Conservation (phyloP, 192 early-diverging fungal genomes). For the Podila epicladia region DNA sequence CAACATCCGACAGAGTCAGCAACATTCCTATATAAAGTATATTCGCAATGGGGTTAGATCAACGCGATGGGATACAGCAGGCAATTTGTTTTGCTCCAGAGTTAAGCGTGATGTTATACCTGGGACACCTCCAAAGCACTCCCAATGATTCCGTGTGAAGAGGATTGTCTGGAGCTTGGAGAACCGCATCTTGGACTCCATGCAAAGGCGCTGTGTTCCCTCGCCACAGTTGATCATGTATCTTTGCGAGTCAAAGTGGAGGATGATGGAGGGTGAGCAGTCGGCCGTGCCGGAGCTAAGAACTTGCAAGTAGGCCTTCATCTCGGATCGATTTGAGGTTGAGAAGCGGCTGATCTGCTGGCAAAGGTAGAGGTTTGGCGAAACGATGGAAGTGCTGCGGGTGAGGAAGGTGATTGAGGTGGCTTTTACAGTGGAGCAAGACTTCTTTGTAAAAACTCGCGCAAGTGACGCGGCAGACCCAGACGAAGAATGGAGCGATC, state of each 20-base stretch:
- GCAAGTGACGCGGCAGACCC: no score
- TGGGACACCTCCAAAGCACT: constrained; percentile 87
- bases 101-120: constrained; percentile 53
- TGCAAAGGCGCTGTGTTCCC: constrained; percentile 86
- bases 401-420: not conserved
- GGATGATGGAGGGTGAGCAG: constrained; percentile 72
- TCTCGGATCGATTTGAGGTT: constrained; percentile 30
- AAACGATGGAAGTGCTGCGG: not conserved
- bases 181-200: constrained; percentile 79
- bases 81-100: not conserved
- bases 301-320: constrained; percentile 64
- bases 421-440: not conserved
- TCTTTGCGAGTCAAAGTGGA: constrained; percentile 77
- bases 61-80: not conserved
- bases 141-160: constrained; percentile 87
- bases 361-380: not conserved
- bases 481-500: not conserved
- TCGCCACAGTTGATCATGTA: constrained; percentile 97
- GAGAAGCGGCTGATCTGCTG: constrained; percentile 29
- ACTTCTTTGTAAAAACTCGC: no score
- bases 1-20: constrained; percentile 86
- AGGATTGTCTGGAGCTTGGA: constrained; percentile 82
- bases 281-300: constrained; percentile 59
- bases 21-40: constrained; percentile 75
- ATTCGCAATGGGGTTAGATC: not conserved